Conservation (phyloP, 108 stramenopile genomes). For the Cyclotella atomus region DNA sequence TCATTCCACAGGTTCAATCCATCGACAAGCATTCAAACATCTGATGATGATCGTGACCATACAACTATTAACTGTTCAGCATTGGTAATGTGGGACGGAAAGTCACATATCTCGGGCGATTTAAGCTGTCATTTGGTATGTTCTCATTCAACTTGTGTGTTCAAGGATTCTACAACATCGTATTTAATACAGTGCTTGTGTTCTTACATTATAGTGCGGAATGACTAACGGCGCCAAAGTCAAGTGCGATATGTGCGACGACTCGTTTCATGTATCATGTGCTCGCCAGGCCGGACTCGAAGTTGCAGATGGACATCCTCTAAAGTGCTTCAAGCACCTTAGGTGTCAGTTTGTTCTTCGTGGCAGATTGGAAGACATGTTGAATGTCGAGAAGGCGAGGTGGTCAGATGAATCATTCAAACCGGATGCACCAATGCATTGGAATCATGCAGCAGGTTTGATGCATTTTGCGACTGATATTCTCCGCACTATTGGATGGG, state of each 20-base stretch:
- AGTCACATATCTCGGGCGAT: slow-evolving; percentile 48
- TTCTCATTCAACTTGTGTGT: background rate
- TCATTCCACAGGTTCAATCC: slow-evolving; percentile 32
- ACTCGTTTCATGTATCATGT: slow-evolving; percentile 75
- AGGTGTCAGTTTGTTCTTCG: slow-evolving; percentile 61
- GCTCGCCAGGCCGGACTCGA: slow-evolving; percentile 85
- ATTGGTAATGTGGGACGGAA: slow-evolving; percentile 74
- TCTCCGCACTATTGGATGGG: slow-evolving; percentile 79
- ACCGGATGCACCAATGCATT: slow-evolving; percentile 46
- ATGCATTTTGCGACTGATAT: slow-evolving; percentile 69
- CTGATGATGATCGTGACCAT: slow-evolving; percentile 7
- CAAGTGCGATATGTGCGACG: slow-evolving; percentile 49
- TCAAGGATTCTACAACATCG: background rate
- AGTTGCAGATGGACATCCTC: slow-evolving; percentile 42
- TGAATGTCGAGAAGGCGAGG: slow-evolving; percentile 56
- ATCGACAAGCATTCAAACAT: slow-evolving; percentile 47
- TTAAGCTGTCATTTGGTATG: background rate
- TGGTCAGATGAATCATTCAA: slow-evolving; percentile 23
- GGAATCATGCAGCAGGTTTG: slow-evolving; percentile 62
- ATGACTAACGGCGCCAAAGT: slow-evolving; percentile 67
- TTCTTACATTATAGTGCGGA: slow-evolving; percentile 62
- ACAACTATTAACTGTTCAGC: slow-evolving; percentile 56
- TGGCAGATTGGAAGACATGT: slow-evolving; percentile 81
- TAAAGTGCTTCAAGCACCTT: slow-evolving; percentile 73
- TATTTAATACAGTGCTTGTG: background rate